Conservation (phyloP, 768 basidiomycete genomes). For the Pleurotus platypus region DNA sequence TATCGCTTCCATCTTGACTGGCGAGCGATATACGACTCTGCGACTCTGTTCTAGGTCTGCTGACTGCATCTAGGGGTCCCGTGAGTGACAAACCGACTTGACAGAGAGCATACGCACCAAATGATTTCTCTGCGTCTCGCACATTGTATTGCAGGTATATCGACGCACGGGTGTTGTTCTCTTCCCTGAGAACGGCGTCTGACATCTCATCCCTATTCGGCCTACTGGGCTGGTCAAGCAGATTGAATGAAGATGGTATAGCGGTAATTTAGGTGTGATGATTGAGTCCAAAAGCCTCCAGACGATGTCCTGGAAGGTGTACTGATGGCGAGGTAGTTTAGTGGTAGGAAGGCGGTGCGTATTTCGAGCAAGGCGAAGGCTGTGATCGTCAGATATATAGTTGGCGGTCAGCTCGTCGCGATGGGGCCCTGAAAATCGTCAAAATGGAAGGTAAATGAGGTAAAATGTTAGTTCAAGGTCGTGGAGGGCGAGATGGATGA, state of each 20-base stretch:
- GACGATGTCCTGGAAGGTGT: neutral
- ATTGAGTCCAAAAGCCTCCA: neutral
- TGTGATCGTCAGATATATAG: neutral
- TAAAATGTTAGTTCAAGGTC: neutral
- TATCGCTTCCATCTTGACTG: slow-evolving; percentile 4
- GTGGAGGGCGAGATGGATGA: neutral
- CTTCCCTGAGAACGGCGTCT: slow-evolving; percentile 2
- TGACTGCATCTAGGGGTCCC: neutral
- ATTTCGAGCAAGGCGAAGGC: neutral
- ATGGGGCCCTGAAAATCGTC: neutral
- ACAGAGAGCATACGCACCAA: neutral
- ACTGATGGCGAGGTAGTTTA: neutral
- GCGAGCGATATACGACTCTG: neutral
- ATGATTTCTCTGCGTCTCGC: slow-evolving; percentile 6
- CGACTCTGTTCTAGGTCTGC: slow-evolving; percentile 4
- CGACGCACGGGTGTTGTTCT: neutral
- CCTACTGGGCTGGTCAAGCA: neutral
- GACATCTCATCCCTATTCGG: slow-evolving; percentile 5
- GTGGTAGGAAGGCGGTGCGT: neutral
- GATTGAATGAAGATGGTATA: neutral
- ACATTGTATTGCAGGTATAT: slow-evolving; percentile 8
- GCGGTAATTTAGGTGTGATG: neutral
- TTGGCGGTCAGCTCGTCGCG: neutral
- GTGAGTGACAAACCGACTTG: neutral
- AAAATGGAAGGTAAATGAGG: neutral